phyloP scores from a whole-genome alignment of 176 grass and related monocot genomes.

The Oryza meyeriana region DNA sequence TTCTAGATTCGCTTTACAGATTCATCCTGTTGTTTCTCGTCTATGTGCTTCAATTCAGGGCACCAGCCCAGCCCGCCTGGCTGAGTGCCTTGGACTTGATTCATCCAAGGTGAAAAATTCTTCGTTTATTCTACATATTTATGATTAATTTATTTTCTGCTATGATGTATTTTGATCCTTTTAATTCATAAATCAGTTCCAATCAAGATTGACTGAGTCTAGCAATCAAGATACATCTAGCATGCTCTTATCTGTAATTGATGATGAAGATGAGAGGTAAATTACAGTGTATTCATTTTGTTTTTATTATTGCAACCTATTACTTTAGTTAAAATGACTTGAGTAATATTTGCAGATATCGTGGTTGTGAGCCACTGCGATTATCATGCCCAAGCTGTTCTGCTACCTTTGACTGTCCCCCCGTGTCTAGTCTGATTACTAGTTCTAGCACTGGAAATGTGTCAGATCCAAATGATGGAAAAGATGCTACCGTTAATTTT shows the following conservation, averaged over 20 bases:
- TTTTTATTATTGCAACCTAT: constrained; percentile 2
- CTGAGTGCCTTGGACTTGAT: constrained; percentile 98
- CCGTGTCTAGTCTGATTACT: constrained; percentile 75
- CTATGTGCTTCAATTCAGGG: constrained; percentile 97
- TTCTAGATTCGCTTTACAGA: constrained; percentile 59
- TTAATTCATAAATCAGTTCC: constrained; percentile 55
- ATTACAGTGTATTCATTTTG: constrained; percentile 24
- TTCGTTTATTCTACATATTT: constrained; percentile 6
- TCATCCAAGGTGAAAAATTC: constrained; percentile 66
- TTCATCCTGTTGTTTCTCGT: constrained; percentile 96
- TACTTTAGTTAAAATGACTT: constrained; percentile 32
- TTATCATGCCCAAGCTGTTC: constrained; percentile 89
- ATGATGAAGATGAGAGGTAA: constrained; percentile 81
- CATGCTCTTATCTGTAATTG: constrained; percentile 64
- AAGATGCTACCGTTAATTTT: constrained; percentile 62
- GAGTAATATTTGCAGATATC: constrained; percentile 66
- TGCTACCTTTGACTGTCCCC: constrained; percentile 73
- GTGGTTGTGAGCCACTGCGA: constrained; percentile 71
- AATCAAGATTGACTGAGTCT: constrained; percentile 59
- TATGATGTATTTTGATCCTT: constrained; percentile 32
- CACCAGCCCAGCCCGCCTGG: constrained; percentile 88
- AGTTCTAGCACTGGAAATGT: constrained; percentile 28
- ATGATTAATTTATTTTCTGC: neutral
- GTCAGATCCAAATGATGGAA: constrained; percentile 46
- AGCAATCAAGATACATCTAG: constrained; percentile 65